Base-by-base conservation (phyloP, 2,329 filamentous ascomycete genomes). In the Ophiostoma novo-ulmi region DNA sequence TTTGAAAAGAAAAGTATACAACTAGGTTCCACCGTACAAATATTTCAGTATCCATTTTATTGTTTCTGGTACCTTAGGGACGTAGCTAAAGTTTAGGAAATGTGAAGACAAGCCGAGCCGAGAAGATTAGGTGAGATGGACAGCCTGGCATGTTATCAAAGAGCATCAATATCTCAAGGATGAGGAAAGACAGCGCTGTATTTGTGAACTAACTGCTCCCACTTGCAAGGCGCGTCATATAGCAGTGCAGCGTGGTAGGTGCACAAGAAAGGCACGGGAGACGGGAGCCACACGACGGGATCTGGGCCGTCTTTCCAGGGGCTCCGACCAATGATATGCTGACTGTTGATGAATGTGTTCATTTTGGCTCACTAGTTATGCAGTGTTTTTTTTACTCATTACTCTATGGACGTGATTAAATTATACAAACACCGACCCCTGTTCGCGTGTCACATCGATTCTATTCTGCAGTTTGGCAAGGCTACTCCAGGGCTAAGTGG, bases 291-390 rank as follows among this genome's bases (percentile, higher is more conserved):
- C 52, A 58, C 52, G 20, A 26, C 52, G 52, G 52, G 52, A 58
- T 58, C n/a, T 58, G 52, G 52, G 52, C 52, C 52, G 52, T 58
- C 52, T 26, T 58, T 26, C 52, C 52, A 58, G 52, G 52, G 52
- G 22, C 7, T 10, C 26, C 52, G n/a, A 58, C 14, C 44, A 48
- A 48, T 48, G 44, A 48, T 5, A 48, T n/a, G 20, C 20, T 20
- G 44, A 48, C 31, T 48, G 6, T 48, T 7, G 31, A 31, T 31
- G 31, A 48, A 11, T 48, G 38, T 6, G 20, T n/a, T 48, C 17
- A 7, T 2, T 48, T 1, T 48, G 17, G 17, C 44, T n/a, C 17
- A 7, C 17, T n/a, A 20, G 4, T 7, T 48, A 48, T 48, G 14
- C 44, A 44, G 5, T 17, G 5, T 20, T 2, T 20, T 2, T 5